These are phyloP conservation scores for Trichoderma simmonsii DNA, from an alignment of 2,329 filamentous ascomycete genomes.

Conservation along the genomic window DNA sequence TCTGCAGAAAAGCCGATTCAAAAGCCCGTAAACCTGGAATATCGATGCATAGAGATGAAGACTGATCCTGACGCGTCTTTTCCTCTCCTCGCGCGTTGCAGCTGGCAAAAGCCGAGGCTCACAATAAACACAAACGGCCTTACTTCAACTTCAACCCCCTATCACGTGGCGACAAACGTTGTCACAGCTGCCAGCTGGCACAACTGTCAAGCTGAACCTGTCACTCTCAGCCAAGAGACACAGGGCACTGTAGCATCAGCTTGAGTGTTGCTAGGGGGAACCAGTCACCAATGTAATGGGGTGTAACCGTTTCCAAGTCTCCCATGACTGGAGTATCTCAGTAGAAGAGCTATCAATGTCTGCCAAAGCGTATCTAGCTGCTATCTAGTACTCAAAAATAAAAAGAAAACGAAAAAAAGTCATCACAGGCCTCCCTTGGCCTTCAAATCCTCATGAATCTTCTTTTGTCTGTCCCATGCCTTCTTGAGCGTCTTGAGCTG, in stretches of 20 bases:
- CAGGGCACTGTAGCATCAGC: background rate
- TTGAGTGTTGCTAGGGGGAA: background rate
- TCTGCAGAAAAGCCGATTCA: background rate
- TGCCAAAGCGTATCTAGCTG: background rate
- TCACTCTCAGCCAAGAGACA: background rate
- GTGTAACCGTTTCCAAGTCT: background rate
- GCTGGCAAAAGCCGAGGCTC: background rate
- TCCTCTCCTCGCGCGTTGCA: background rate
- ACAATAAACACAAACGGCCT: background rate
- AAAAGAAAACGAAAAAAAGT: background rate
- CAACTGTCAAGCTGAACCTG: background rate
- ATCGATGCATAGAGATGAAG: background rate
- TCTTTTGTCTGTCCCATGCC: constrained; percentile 88
- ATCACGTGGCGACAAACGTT: background rate
- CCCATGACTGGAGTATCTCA: background rate
- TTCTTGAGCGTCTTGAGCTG: constrained; percentile 80
- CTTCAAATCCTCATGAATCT: constrained; percentile 64
- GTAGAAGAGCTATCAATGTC: background rate
- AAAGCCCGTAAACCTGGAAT: background rate
- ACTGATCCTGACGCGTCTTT: background rate
- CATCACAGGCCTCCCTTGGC: constrained; percentile 28
- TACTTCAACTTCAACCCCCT: background rate
- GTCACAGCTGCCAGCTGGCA: background rate
- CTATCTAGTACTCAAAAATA: background rate
- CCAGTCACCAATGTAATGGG: background rate